Evolutionary conservation across 768 basidiomycete species (phyloP).

Genomic region (Tricholoma sp.): DNA sequence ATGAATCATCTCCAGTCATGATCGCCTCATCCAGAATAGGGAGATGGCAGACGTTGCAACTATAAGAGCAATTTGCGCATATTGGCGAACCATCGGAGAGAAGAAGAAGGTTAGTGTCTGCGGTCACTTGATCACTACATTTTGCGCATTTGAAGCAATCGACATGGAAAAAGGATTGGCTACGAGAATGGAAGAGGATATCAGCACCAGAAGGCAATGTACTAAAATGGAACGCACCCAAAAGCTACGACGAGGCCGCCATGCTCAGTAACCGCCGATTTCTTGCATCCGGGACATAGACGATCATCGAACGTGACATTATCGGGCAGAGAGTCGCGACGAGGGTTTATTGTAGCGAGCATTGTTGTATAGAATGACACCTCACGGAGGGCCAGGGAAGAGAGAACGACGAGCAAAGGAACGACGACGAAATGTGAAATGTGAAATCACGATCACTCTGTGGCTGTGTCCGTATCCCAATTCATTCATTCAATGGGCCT

Average conservation of each 20-base stretch:
- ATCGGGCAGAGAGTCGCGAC: slow-evolving; percentile 26
- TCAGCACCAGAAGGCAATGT: slow-evolving; percentile 4
- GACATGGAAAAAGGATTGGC: slow-evolving; percentile 91
- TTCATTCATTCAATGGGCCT: background rate
- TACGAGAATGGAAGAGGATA: slow-evolving; percentile 24
- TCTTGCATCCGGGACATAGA: slow-evolving; percentile 78
- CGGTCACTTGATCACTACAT: slow-evolving; percentile 86
- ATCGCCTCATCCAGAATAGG: slow-evolving; percentile 98
- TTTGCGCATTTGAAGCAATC: slow-evolving; percentile 98
- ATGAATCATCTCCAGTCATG: slow-evolving; percentile 98
- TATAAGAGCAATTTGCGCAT: slow-evolving; percentile 89
- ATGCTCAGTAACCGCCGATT: slow-evolving; percentile 71
- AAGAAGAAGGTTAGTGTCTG: slow-evolving; percentile 94
- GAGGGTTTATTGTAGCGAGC: slow-evolving; percentile 16
- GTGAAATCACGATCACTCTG: background rate
- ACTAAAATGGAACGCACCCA: slow-evolving; percentile 55
- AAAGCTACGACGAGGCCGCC: slow-evolving; percentile 93
- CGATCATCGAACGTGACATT: slow-evolving; percentile 43
- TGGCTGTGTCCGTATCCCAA: background rate
- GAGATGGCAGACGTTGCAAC: slow-evolving; percentile 89
- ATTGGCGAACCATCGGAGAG: slow-evolving; percentile 98
- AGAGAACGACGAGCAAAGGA: slow-evolving; percentile 15
- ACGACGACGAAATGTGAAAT: slow-evolving; percentile 1
- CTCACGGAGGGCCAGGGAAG: slow-evolving; percentile 9
- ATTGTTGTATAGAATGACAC: slow-evolving; percentile 1